Percentiles rank a stretch among this genome's conserved stretches.
phyloP scores from a whole-genome alignment of 2,329 filamentous ascomycete species.

The Cyphellophora attinorum region DNA sequence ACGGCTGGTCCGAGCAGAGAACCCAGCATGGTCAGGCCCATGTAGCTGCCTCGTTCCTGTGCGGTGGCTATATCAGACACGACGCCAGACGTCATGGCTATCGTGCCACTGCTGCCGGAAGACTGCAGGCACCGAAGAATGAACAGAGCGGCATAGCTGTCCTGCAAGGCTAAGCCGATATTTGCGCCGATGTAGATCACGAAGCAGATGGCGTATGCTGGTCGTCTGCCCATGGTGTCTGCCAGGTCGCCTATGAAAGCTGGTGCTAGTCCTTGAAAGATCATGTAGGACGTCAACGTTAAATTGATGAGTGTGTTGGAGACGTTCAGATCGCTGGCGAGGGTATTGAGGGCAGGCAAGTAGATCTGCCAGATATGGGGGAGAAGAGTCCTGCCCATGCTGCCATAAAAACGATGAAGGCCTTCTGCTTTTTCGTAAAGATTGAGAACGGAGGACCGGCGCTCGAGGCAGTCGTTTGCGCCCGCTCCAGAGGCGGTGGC shows the following conservation, averaged over 20 bases:
- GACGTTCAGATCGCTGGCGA: slow-evolving; percentile 30
- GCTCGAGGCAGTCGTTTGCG: slow-evolving; percentile 7
- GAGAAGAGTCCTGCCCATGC: slow-evolving; percentile 33
- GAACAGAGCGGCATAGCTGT: slow-evolving; percentile 28
- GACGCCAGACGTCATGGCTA: slow-evolving; percentile 30
- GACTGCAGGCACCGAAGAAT: slow-evolving; percentile 28
- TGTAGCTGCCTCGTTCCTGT: slow-evolving; percentile 30
- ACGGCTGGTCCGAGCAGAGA: slow-evolving; percentile 34
- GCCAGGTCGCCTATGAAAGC: slow-evolving; percentile 43
- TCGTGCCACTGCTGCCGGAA: slow-evolving; percentile 26
- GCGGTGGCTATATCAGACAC: slow-evolving; percentile 30
- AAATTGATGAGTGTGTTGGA: slow-evolving; percentile 20
- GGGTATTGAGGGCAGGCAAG: slow-evolving; percentile 33
- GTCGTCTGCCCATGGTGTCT: slow-evolving; percentile 41
- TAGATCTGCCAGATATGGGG: slow-evolving; percentile 37
- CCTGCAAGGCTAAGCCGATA: slow-evolving; percentile 30
- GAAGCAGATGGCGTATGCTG: slow-evolving; percentile 38
- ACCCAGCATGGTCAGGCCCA: slow-evolving; percentile 27
- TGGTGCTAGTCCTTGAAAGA: slow-evolving; percentile 45
- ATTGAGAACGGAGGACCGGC: slow-evolving; percentile 21
- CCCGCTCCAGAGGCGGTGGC: slow-evolving; percentile 7
- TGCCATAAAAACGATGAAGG: slow-evolving; percentile 29
- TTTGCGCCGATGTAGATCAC: slow-evolving; percentile 34
- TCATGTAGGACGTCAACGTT: slow-evolving; percentile 26
- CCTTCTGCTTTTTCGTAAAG: slow-evolving; percentile 25